These are phyloP conservation scores for Aureobasidium sp. DNA, from an alignment of 2,329 filamentous ascomycete species.

Conservation along the genomic window DNA sequence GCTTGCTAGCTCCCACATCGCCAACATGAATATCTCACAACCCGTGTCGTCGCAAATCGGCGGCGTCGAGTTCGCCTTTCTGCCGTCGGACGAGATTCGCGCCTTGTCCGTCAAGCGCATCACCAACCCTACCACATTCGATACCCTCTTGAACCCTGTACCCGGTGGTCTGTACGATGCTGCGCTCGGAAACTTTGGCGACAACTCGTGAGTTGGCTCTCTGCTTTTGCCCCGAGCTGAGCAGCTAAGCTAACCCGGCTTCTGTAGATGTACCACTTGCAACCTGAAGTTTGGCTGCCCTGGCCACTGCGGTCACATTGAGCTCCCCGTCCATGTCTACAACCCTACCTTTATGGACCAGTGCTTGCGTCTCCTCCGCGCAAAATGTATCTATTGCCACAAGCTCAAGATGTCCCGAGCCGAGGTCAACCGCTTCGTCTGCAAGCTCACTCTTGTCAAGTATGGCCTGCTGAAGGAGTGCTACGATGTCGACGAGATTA, in stretches of 20 bases:
- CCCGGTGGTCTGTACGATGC: conserved; percentile 88
- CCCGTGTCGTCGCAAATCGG: conserved; percentile 76
- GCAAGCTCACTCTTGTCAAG: conserved; percentile 77
- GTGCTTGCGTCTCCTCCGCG: conserved; percentile 71
- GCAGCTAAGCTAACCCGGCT: conserved; percentile 3
- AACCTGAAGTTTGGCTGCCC: conserved; percentile 77
- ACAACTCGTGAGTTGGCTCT: conserved; percentile 57
- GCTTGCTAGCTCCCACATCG: conserved; percentile 8
- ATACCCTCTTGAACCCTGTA: conserved; percentile 79
- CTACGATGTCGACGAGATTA: conserved; percentile 39
- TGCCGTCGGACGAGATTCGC: conserved; percentile 73
- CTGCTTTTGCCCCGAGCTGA: conserved; percentile 9
- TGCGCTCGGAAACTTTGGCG: conserved; percentile 81
- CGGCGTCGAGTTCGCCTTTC: conserved; percentile 81
- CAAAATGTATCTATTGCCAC: conserved; percentile 86
- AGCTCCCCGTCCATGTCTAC: conserved; percentile 86
- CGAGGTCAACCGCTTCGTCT: conserved; percentile 68
- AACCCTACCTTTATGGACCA: conserved; percentile 97
- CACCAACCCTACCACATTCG: conserved; percentile 88
- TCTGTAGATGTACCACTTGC: conserved; percentile 76
- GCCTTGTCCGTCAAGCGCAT: conserved; percentile 89
- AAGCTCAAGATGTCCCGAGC: conserved; percentile 70
- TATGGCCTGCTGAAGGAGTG: conserved; percentile 70
- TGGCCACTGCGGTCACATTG: conserved; percentile 90
- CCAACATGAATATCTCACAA: conserved; percentile 45